phyloP scores from a whole-genome alignment of 2,329 filamentous ascomycete species.

The Colletotrichum australisinense region DNA sequence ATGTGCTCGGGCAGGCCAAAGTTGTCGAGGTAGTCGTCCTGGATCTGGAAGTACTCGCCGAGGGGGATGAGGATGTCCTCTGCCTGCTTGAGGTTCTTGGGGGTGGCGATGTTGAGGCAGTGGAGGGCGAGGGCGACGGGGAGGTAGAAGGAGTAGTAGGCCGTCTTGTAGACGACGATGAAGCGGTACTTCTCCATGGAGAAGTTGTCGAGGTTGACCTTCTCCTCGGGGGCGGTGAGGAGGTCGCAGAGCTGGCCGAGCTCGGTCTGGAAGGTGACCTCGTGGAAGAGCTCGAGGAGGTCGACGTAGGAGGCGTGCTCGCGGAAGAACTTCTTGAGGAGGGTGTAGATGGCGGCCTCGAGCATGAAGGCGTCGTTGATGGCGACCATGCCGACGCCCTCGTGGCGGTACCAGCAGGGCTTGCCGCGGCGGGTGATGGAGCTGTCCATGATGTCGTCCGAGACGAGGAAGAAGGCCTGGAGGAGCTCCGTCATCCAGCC shows the following conservation, averaged over 20 bases:
- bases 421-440: constrained; percentile 94
- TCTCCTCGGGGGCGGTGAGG: constrained; percentile 94
- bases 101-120: constrained; percentile 85
- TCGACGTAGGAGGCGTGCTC: constrained; percentile 89
- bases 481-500: constrained; percentile 99
- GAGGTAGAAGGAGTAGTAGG: constrained; percentile 99
- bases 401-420: constrained; percentile 96
- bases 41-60: constrained; percentile 99
- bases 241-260: constrained; percentile 94
- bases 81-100: constrained; percentile 88
- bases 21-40: constrained; percentile 99
- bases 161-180: constrained; percentile 99
- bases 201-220: constrained; percentile 94
- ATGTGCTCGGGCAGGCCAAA: constrained; percentile 93
- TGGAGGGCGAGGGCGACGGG: constrained; percentile 92
- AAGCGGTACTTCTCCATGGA: constrained; percentile 95
- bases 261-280: constrained; percentile 93
- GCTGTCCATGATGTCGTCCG: constrained; percentile 98
- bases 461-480: constrained; percentile 98
- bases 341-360: constrained; percentile 87
- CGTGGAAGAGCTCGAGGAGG: constrained; percentile 95
- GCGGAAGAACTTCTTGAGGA: constrained; percentile 95
- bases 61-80: constrained; percentile 95
- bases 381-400: constrained; percentile 91
- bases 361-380: constrained; percentile 99